These are phyloP conservation scores for Rhizopus microsporus DNA, from an alignment of 371 early-diverging fungal genomes.

Conservation along the genomic window DNA sequence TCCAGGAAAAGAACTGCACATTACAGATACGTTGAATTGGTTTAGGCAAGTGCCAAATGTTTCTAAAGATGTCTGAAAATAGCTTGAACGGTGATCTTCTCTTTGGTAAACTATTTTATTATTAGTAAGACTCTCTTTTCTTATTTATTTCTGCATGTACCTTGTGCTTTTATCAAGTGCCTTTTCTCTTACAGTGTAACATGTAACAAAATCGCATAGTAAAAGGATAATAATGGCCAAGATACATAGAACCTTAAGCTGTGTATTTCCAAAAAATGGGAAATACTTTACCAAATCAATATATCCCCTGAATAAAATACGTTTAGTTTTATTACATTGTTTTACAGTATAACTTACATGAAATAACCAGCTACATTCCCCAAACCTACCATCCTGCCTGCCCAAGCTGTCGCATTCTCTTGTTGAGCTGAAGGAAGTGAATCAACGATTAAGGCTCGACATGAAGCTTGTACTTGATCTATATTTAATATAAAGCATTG, in stretches of 20 bases:
- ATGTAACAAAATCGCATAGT: conserved; percentile 66
- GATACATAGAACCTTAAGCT: conserved; percentile 80
- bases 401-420: conserved; percentile 88
- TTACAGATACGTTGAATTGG: conserved; percentile 79
- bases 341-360: conserved; percentile 45
- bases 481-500: neutral
- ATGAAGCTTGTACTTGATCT: conserved; percentile 72
- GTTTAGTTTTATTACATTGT: neutral
- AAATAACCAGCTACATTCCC: conserved; percentile 89
- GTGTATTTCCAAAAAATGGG: conserved; percentile 78
- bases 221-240: conserved; percentile 70
- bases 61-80: conserved; percentile 34
- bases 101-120: conserved; percentile 2
- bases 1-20: conserved; percentile 92
- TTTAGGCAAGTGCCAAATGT: conserved; percentile 65
- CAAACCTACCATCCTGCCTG: conserved; percentile 86
- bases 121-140: neutral
- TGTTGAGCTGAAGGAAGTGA: conserved; percentile 79
- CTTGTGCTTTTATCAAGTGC: conserved; percentile 14
- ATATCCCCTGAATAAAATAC: conserved; percentile 59
- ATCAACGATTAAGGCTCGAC: conserved; percentile 90
- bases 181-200: conserved; percentile 63
- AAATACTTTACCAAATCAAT: conserved; percentile 71
- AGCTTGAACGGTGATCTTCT: conserved; percentile 31
- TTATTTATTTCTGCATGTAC: neutral